Evolutionary conservation across 1,139 yeast species (phyloP).

Genomic region (Saccharomyces hybrid): DNA sequence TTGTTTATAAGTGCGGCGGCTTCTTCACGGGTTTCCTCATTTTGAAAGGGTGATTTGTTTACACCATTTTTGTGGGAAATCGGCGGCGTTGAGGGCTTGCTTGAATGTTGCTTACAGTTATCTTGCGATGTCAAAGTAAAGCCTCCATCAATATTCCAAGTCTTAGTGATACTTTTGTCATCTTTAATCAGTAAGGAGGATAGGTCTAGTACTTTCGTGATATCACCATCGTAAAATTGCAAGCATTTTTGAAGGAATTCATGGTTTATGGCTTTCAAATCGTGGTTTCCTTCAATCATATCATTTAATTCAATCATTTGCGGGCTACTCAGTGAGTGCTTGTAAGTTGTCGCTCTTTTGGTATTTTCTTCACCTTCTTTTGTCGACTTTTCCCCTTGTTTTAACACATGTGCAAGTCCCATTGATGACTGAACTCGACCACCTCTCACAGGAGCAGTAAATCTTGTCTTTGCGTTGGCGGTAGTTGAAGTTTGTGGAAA

Average conservation of each 20-base stretch:
- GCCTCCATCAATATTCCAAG: not conserved
- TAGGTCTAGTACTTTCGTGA: conserved; percentile 7
- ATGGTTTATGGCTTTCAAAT: conserved; percentile 17
- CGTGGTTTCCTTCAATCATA: conserved; percentile 11
- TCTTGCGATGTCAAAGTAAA: not conserved
- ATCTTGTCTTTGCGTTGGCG: not conserved
- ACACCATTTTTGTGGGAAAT: not conserved
- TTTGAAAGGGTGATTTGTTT: conserved; percentile 3
- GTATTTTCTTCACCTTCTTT: not conserved
- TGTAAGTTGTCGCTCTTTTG: not conserved
- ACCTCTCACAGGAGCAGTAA: not conserved
- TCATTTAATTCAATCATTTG: conserved; percentile 14
- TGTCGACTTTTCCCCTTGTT: not conserved
- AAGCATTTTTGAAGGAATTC: conserved; percentile 37
- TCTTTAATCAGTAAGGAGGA: not conserved
- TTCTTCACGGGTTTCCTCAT: conserved; percentile 8
- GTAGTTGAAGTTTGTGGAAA: not conserved
- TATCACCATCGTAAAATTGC: conserved; percentile 38
- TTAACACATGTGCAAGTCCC: conserved; percentile 17
- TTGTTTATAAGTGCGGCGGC: conserved; percentile 12
- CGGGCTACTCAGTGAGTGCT: conserved; percentile 4
- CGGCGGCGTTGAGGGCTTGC: not conserved
- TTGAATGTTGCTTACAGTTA: not conserved
- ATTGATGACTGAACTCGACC: conserved; percentile 17
- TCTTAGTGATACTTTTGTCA: not conserved